Conservation (phyloP, 2,329 filamentous ascomycete species). For the Corinectria fuckeliana region DNA sequence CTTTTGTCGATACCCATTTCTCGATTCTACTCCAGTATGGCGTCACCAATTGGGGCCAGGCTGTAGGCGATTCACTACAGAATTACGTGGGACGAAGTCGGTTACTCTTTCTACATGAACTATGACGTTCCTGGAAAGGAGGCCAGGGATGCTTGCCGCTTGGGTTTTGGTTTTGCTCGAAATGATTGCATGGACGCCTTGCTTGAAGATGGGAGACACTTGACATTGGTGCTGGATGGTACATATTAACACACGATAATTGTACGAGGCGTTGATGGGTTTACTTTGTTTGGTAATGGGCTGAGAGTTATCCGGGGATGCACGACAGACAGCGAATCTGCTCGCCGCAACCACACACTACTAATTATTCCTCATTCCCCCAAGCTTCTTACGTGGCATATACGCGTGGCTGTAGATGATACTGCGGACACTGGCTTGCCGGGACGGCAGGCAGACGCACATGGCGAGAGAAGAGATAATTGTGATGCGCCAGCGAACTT, state of each 20-base stretch:
- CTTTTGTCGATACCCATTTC: conserved; percentile 39
- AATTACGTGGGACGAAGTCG: conserved; percentile 11
- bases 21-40: conserved; percentile 13
- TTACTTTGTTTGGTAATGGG: conserved; percentile 26
- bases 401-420: conserved; percentile 36
- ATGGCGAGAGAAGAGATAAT: conserved; percentile 28
- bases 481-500: conserved; percentile 15
- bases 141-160: background rate
- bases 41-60: background rate
- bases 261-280: conserved; percentile 38
- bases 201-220: conserved; percentile 18
- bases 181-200: conserved; percentile 15
- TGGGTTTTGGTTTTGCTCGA: conserved; percentile 23
- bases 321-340: conserved; percentile 31
- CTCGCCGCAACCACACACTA: conserved; percentile 31
- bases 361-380: conserved; percentile 35
- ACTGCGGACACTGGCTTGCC: conserved; percentile 15
- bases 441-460: conserved; percentile 18
- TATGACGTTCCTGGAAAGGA: conserved; percentile 4
- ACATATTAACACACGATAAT: conserved; percentile 36
- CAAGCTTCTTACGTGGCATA: conserved; percentile 37
- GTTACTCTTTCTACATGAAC: conserved; percentile 7
- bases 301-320: conserved; percentile 20
- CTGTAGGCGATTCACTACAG: conserved; percentile 13
- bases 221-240: conserved; percentile 38